These are phyloP conservation scores for Tulasnella sp. DNA, from an alignment of 768 basidiomycete genomes.

Conservation along the genomic window DNA sequence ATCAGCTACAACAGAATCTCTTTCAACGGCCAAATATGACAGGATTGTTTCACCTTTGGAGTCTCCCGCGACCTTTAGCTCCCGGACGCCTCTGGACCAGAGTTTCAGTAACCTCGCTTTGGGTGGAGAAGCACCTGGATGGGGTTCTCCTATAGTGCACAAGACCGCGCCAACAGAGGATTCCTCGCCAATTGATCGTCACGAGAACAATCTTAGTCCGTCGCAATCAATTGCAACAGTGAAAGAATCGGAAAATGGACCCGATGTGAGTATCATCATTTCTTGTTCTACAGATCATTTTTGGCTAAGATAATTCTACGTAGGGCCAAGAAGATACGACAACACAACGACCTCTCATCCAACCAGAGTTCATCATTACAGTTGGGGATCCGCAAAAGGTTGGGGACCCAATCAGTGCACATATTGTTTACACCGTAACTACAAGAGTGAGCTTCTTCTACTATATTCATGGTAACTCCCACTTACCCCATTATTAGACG, in stretches of 20 bases:
- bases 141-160: slow-evolving; percentile 14
- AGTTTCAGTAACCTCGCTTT: slow-evolving; percentile 15
- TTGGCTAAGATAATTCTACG: background rate
- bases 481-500: slow-evolving; percentile 37
- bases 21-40: slow-evolving; percentile 6
- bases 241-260: background rate
- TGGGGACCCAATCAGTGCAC: slow-evolving; percentile 87
- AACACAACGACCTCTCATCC: slow-evolving; percentile 35
- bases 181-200: background rate
- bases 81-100: slow-evolving; percentile 5
- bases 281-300: background rate
- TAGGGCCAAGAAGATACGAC: background rate
- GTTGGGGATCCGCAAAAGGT: slow-evolving; percentile 97
- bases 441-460: slow-evolving; percentile 42
- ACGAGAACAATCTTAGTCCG: slow-evolving; percentile 1
- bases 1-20: slow-evolving; percentile 1
- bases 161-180: background rate
- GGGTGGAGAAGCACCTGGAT: slow-evolving; percentile 18
- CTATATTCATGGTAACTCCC: background rate
- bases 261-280: background rate
- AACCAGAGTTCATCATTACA: slow-evolving; percentile 70
- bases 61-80: slow-evolving; percentile 4
- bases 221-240: background rate
- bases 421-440: slow-evolving; percentile 94
- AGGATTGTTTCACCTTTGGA: slow-evolving; percentile 16